These are phyloP conservation scores for Acanthamoeba triangularis DNA, from an alignment of 208 protist species.

Conservation along the genomic window DNA sequence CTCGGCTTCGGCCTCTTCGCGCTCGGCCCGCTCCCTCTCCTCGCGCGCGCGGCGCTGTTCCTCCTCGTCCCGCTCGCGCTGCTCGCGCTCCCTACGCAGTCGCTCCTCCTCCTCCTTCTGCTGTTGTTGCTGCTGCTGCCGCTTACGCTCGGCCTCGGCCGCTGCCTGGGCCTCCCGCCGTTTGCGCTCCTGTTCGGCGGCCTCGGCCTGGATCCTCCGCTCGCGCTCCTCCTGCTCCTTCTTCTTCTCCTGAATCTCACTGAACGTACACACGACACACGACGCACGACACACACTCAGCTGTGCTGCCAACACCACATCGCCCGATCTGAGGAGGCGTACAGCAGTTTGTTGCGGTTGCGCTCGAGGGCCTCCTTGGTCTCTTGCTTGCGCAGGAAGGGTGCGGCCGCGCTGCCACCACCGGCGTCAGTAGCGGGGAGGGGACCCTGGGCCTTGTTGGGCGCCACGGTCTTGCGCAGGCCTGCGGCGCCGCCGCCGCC, in stretches of 20 bases:
- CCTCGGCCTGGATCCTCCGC: conserved; percentile 2
- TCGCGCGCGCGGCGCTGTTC: background rate
- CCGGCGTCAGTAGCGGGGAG: background rate
- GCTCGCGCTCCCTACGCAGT: background rate
- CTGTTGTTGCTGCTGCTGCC: background rate
- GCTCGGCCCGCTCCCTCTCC: background rate
- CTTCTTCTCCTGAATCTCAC: conserved; percentile 43
- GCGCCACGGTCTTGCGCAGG: background rate
- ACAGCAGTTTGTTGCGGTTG: background rate
- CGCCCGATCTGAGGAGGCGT: background rate
- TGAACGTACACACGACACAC: no score
- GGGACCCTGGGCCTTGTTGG: background rate
- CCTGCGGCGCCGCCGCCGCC: background rate
- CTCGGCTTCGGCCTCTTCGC: background rate
- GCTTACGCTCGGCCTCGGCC: background rate
- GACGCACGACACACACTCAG: background rate
- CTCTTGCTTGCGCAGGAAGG: background rate
- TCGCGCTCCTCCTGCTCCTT: conserved; percentile 18
- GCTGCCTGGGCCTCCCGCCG: background rate
- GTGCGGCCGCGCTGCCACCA: background rate
- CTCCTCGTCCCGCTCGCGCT: background rate
- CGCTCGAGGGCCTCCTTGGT: conserved; percentile 24
- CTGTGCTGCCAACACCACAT: background rate
- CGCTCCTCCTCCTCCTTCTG: background rate
- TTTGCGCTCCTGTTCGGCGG: conserved; percentile 8